Conservation (phyloP, 495 filamentous ascomycete genomes). For the Tuber melanosporum region DNA sequence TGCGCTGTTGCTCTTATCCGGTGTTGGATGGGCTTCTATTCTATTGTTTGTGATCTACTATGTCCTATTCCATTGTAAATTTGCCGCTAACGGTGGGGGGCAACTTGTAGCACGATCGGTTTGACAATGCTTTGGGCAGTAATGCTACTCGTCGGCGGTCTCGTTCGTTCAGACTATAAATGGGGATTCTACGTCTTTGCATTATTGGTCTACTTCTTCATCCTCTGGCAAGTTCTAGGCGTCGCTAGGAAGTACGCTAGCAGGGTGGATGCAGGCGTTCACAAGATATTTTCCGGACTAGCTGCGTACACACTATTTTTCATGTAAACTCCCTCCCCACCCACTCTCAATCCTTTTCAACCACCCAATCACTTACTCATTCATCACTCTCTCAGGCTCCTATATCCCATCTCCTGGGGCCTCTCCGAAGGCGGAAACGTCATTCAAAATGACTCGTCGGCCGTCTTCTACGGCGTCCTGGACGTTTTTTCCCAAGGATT, state of each 20-base stretch:
- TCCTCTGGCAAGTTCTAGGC: constrained; percentile 52
- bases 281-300: constrained; percentile 50
- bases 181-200: constrained; percentile 65
- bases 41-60: constrained; percentile 42
- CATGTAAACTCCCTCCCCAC: constrained; percentile 43
- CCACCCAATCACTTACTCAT: background rate
- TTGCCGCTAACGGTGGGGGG: background rate
- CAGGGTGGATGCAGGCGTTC: constrained; percentile 49
- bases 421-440: constrained; percentile 62
- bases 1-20: constrained; percentile 57
- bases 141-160: constrained; percentile 57
- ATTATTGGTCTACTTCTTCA: constrained; percentile 53
- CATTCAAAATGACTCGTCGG: constrained; percentile 57
- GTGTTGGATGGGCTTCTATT: constrained; percentile 60
- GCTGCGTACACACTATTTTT: constrained; percentile 51
- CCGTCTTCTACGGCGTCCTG: constrained; percentile 64
- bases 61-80: background rate
- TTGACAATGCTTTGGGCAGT: constrained; percentile 59
- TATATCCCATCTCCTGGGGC: constrained; percentile 68
- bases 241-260: constrained; percentile 52
- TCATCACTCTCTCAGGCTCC: constrained; percentile 41
- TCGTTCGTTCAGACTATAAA: constrained; percentile 55
- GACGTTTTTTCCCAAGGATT: constrained; percentile 58
- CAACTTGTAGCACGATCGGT: constrained; percentile 47
- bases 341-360: background rate